Conservation (phyloP, 257 asterid species). For the Solanum bukasovii region DNA sequence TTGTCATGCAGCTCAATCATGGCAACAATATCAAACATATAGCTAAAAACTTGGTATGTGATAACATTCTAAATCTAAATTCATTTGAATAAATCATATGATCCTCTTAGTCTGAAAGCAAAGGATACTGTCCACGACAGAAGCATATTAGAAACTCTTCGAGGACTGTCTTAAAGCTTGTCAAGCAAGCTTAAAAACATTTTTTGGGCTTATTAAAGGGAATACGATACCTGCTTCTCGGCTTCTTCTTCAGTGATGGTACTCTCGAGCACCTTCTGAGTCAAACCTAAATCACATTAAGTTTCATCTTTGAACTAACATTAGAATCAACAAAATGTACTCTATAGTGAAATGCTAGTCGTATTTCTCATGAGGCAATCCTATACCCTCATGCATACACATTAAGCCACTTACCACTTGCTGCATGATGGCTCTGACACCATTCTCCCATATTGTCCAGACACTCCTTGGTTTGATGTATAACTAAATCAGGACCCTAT, state of each 20-base stretch:
- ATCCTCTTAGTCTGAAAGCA: neutral
- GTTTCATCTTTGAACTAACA: neutral
- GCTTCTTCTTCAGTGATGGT: slow-evolving; percentile 72
- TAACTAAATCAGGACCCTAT: slow-evolving; percentile 92
- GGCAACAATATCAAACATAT: neutral
- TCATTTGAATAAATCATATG: neutral
- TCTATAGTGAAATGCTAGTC: neutral
- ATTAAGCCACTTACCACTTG: slow-evolving; percentile 56
- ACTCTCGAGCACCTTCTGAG: slow-evolving; percentile 73
- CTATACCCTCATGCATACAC: neutral
- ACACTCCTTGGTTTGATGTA: slow-evolving; percentile 73
- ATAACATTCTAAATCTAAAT: neutral
- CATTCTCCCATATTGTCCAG: slow-evolving; percentile 90
- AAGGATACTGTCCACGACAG: neutral
- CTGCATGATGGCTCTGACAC: slow-evolving; percentile 88
- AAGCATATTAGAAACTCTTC: neutral
- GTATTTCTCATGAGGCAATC: no score
- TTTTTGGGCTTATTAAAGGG: neutral
- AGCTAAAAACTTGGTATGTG: neutral
- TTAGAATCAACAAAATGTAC: neutral
- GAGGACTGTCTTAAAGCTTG: neutral
- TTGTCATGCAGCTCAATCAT: neutral
- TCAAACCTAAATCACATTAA: slow-evolving; percentile 50
- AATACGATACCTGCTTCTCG: slow-evolving; percentile 63
- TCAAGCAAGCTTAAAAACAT: neutral